Conservation (phyloP, 768 basidiomycete genomes). For the Paxillus ammoniavirescens region DNA sequence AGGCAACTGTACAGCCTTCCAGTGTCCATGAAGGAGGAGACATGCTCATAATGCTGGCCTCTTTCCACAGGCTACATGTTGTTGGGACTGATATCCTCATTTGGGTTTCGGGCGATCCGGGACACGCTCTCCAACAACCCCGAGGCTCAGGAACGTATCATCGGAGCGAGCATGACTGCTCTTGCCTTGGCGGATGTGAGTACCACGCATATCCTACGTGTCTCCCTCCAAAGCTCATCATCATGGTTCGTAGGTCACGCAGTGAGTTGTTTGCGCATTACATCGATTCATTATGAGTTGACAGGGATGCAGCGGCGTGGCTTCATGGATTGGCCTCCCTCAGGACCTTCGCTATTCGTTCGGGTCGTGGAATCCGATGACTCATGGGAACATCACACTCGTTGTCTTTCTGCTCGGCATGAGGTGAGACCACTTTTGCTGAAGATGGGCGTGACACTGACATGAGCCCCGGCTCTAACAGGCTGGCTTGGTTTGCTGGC, state of each 20-base stretch:
- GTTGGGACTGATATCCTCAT: conserved; percentile 59
- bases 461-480: conserved; percentile 19
- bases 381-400: conserved; percentile 75
- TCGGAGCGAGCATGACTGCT: conserved; percentile 60
- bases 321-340: conserved; percentile 59
- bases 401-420: conserved; percentile 53
- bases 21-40: background rate
- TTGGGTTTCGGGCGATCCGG: conserved; percentile 66
- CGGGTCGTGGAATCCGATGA: conserved; percentile 64
- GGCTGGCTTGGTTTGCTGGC: conserved; percentile 56
- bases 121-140: conserved; percentile 57
- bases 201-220: background rate
- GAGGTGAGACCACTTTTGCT: conserved; percentile 40
- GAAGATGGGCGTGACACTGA: background rate
- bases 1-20: conserved; percentile 51
- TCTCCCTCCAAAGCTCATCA: background rate
- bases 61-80: conserved; percentile 53
- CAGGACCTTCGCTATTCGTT: conserved; percentile 48
- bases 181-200: conserved; percentile 72
- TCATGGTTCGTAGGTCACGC: conserved; percentile 45
- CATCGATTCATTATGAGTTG: background rate
- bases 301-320: conserved; percentile 46
- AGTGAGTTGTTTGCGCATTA: conserved; percentile 41
- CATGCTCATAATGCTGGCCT: background rate
- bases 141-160: conserved; percentile 63